Base-by-base conservation (phyloP, 495 filamentous ascomycete genomes). In the Hyphodiscus hymeniophilus region DNA sequence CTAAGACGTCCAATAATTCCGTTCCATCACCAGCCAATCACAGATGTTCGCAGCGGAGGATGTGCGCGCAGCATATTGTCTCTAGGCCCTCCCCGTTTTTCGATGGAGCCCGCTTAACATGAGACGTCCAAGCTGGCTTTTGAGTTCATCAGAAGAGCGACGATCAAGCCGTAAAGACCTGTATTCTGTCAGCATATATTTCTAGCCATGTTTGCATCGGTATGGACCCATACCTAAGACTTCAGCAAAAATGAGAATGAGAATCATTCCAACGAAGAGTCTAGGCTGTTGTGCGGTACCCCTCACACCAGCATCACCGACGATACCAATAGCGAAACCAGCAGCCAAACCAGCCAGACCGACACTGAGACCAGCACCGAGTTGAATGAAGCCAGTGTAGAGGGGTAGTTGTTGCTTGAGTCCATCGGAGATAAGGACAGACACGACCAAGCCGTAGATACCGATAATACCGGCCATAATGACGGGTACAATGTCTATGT, bases 401-500 rank as follows among this genome's bases (percentile, higher is more conserved):
- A 99, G 81, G 45, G 94, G 75, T 48, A 85, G 71, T 45, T 83
- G 54, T 71, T 99, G 94, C 53, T 71, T 75, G 57, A 99, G 74
- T 59, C 82, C 81, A 69, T 94, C 90, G 59, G 94, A 95, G 67
- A 99, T 90, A 64, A 99, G 69, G 68, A 99, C 92, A 3, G 91
- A 96, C 45, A 99, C 92, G 73, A 99, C 92, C 44, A 99, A 80
- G 60, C 92, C 92, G 76, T 99, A 99, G 71, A 99, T 99, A 83
- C 86, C 94, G 69, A 99, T 96, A 73, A 99, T 99, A 97, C 92
- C 92, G 76, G 92, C 92, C 92, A 99, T 99, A 79, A 99, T 94
- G 69, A 98, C 92, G 63, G 92, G 92, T 50, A 98, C 89, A 64
- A 98, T 95, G 76, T 97, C 92, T 98, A 55, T 16, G 42, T 34